Percentiles rank a stretch among this genome's conserved stretches.
Evolutionary conservation across 2,329 filamentous ascomycete genomes (phyloP).

Genomic region (Fusarium paranaense): DNA sequence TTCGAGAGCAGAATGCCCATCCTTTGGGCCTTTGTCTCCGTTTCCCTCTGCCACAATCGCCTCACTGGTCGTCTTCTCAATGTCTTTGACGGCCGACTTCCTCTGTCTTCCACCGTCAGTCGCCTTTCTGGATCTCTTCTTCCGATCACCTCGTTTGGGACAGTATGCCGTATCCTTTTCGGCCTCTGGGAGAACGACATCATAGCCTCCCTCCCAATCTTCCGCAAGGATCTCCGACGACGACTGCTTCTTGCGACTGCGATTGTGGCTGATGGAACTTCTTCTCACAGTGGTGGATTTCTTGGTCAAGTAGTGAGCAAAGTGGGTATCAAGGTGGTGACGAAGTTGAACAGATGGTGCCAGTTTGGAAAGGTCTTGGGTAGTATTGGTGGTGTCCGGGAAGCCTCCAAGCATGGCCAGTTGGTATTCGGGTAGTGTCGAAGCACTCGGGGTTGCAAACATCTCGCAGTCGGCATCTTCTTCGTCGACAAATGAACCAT

Average conservation of each 20-base stretch:
- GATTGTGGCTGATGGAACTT: background rate
- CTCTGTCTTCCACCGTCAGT: background rate
- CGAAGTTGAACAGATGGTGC: slow-evolving; percentile 6
- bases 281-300: background rate
- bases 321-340: slow-evolving; percentile 11
- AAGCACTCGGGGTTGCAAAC: background rate
- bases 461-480: background rate
- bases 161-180: slow-evolving; percentile 34
- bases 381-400: background rate
- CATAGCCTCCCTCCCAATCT: background rate
- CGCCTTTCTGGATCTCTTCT: slow-evolving; percentile 14
- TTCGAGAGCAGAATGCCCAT: background rate
- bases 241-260: background rate
- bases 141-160: slow-evolving; percentile 11
- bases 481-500: background rate
- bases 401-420: background rate
- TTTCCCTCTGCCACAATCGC: background rate
- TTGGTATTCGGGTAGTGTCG: background rate
- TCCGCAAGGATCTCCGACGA: background rate
- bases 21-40: background rate
- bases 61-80: background rate
- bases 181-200: slow-evolving; percentile 14
- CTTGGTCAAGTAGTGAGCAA: background rate
- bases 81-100: slow-evolving; percentile 2
- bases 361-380: background rate